Base-by-base conservation (phyloP, 2,329 filamentous ascomycete species). In the Fusarium euwallaceae region DNA sequence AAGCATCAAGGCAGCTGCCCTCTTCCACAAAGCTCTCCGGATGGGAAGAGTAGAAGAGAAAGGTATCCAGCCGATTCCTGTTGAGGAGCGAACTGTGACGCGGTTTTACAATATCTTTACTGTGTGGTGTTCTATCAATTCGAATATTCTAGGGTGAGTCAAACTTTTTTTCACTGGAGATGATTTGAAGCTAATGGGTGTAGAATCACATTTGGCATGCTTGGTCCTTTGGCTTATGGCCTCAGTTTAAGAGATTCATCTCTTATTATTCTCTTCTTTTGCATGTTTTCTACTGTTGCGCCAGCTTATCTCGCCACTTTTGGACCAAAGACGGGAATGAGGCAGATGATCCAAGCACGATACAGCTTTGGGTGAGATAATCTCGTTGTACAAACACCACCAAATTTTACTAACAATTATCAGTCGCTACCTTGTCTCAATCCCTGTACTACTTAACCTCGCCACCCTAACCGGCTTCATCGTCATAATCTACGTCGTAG, bases 281-380 rank as follows among this genome's bases (percentile, higher is more conserved):
- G 86, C 12, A 80, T 92, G 20, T 73, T 92, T 29, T 88, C 87
- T 1, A 87, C 87, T 0, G 69, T 87, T 8, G 83, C 88, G 0
- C 88, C 90, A 1, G 90, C 88, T 4, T 91, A 88, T 75, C 82
- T 92, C 29, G 87, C 87, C 48, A 90, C 88, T 0, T 81, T 91
- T 61, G 90, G 90, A 0, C 89, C 90, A 5, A 88, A 88, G 80
- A 92, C 90, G 11, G 91, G 90, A 48, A 88, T 92, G 86, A 86
- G 91, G 17, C 90, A 92, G 80, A 91, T 92, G 86, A 87, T 92
- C 9, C 89, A 91, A 74, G 90, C 91, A 5, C 85, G 91, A 24
- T 92, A 88, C 80, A 88, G 87, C 45, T 93, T 91, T 78, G 90
- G 89, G 84, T 88, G 81, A 71, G 61, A 66, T 53, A 9, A 16